Base-by-base conservation (phyloP, 768 basidiomycete species). In the Psilocybe azurescens region DNA sequence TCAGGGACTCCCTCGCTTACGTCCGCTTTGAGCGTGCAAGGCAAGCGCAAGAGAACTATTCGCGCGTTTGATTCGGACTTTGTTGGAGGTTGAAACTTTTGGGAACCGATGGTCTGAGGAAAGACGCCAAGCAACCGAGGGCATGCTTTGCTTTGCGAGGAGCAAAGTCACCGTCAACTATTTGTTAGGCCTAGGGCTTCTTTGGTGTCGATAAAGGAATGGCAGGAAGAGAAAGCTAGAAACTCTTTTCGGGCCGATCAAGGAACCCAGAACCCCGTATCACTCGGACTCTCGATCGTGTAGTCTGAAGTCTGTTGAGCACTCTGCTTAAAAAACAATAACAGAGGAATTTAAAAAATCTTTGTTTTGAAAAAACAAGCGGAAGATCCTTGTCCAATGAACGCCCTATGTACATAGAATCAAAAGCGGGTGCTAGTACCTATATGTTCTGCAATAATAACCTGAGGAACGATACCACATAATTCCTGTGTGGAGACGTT, bases 31-130 rank as follows among this genome's bases (percentile, higher is more conserved):
- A 20, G 52, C 16, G 30, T 16, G 41, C 41, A 52, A 52, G 28
- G 48, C 30, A 52, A 29, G 28, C 50, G 50, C 50, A 16, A 33
- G 52, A 16, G 29, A 51, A 20, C 24, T 18, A 14, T 20, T 53
- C 52, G 52, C 52, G 52, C 52, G 52, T 53, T 53, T 53, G 32
- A 53, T 53, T 53, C 52, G 52, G 52, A 53, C 52, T 53, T 53
- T 44, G 5, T 53, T 38, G 29, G n/a, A 18, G 33, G n/a, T 18
- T 53, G 14, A 28, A 52, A 9, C 9, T 18, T 28, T 16, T 16
- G 29, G 24, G 20, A 30, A 30, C 50, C 28, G 50, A 52, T 52
- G 30, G 10, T 53, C 33, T 38, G 33, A 53, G 52, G 52, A n/a
- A 52, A 10, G 52, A n/a, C 29, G 41, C 41, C 14, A 39, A 16